phyloP scores from a whole-genome alignment of 2,329 filamentous ascomycete genomes.

The Iodosphaeria phyllophila region DNA sequence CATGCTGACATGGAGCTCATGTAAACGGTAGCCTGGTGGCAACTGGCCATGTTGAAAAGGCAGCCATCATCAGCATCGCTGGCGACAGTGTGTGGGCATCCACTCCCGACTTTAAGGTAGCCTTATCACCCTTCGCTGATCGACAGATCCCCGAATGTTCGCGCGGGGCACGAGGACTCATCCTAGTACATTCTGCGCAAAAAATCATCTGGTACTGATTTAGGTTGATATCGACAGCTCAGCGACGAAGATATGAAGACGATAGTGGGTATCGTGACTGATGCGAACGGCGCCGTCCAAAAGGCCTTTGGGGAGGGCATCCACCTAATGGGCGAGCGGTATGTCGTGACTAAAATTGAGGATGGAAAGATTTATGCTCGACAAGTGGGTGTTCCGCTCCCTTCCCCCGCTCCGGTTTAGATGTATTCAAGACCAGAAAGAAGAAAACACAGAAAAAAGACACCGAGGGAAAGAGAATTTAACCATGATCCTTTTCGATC shows the following conservation, averaged over 20 bases:
- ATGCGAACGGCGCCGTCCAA: slow-evolving; percentile 30
- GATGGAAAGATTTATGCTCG: slow-evolving; percentile 70
- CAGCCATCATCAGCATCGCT: slow-evolving; percentile 63
- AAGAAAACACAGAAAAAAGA: neutral
- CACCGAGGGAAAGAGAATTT: slow-evolving; percentile 1
- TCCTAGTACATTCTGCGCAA: too few relatives aligned
- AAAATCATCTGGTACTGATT: neutral
- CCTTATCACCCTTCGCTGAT: slow-evolving; percentile 1
- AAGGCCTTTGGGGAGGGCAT: slow-evolving; percentile 56
- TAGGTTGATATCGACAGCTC: slow-evolving; percentile 23
- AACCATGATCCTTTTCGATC: slow-evolving; percentile 1
- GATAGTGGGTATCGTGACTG: slow-evolving; percentile 32
- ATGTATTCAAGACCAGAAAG: neutral
- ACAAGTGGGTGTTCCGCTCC: slow-evolving; percentile 38
- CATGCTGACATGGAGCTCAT: slow-evolving; percentile 1
- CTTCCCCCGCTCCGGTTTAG: neutral
- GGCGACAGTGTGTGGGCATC: slow-evolving; percentile 68
- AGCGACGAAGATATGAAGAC: slow-evolving; percentile 39
- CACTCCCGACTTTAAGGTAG: slow-evolving; percentile 55
- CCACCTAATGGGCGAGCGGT: slow-evolving; percentile 59
- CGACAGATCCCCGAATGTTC: slow-evolving; percentile 1
- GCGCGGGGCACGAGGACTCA: too few relatives aligned
- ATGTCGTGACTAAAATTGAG: slow-evolving; percentile 57
- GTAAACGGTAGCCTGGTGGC: slow-evolving; percentile 67
- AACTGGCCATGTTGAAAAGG: slow-evolving; percentile 65